Evolutionary conservation across 2,329 filamentous ascomycete species (phyloP), one percentile per base, ranked within the genome.

Genomic region (Penicillium olsonii): DNA sequence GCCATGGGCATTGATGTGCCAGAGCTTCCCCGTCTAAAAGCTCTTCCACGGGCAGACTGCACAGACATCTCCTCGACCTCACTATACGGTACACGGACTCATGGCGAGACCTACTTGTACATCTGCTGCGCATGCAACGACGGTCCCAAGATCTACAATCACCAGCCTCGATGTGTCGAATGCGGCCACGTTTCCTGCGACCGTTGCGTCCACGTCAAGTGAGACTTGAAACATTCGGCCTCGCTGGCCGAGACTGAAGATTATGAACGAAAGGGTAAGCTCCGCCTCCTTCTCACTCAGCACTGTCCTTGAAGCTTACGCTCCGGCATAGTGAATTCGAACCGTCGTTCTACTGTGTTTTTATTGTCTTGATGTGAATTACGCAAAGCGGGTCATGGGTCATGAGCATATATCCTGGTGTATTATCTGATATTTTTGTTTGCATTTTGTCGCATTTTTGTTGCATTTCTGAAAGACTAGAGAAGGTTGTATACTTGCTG

Each of bases 101-200:
- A 57, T 42, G 33, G 41, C 19, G 22, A 52, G 1, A 63, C 59
- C 9, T 53, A 63, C 43, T 57, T 70, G 53, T 74, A 70, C 38
- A 61, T 69, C 46, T 74, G 71, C 59, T 74, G 71, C 62, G 2
- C 50, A 4, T 74, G 71, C 50, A 33, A 60, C 1, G 70, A 74
- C 35, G 71, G 71, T 0, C 71, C 71, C 0, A 74, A 73, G 43
- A 53, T 71, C 33, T 73, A 56, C 53, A 57, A 67, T 10, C 37
- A 51, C 24, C 68, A 74, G 37, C 60, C 66, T 2, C 37, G 31
- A 17, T 74, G 71, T 43, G 55, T 70, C 2, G 47, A 33, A 0
- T 74, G 71, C 59, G 2, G 61, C 2, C 71, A 74, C 19, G 31
- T 33, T 12, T 59, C 55, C 20, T 74, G 71, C 60, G 0, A 2